Evolutionary conservation across 495 filamentous ascomycete genomes (phyloP).

Genomic region (Lasiosphaeriaceae sp.): DNA sequence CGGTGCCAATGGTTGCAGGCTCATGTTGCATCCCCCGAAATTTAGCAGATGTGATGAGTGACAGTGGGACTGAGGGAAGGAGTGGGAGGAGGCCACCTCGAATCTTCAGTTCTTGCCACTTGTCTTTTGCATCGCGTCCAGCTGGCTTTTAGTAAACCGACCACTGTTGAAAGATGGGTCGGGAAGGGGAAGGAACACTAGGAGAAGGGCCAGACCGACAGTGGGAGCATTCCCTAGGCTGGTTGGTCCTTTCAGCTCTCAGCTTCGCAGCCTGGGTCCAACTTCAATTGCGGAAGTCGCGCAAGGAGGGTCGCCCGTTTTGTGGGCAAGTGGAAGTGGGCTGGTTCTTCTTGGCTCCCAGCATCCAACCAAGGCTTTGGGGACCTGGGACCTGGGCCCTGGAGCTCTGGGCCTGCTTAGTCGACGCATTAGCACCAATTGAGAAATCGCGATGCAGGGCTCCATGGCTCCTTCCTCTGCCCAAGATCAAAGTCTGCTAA

Average conservation of each 20-base stretch:
- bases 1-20: conserved; percentile 13
- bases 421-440: background rate
- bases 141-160: no score
- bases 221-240: no score
- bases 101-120: no score
- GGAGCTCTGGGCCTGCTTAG: background rate
- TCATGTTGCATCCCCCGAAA: conserved; percentile 13
- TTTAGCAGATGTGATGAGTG: conserved; percentile 8
- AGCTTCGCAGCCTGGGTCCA: no score
- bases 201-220: no score
- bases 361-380: background rate
- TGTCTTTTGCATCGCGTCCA: no score
- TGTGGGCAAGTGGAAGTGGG: no score
- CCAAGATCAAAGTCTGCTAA: background rate
- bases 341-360: background rate
- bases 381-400: background rate
- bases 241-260: no score
- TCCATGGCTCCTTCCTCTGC: background rate
- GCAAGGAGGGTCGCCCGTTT: no score
- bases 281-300: no score
- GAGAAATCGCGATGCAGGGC: background rate
- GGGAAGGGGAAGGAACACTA: background rate
- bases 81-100: no score
- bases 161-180: no score
- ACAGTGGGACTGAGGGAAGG: background rate